Conservation (phyloP, 2,329 filamentous ascomycete genomes). For the Pyrenophora tritici-repentis region DNA sequence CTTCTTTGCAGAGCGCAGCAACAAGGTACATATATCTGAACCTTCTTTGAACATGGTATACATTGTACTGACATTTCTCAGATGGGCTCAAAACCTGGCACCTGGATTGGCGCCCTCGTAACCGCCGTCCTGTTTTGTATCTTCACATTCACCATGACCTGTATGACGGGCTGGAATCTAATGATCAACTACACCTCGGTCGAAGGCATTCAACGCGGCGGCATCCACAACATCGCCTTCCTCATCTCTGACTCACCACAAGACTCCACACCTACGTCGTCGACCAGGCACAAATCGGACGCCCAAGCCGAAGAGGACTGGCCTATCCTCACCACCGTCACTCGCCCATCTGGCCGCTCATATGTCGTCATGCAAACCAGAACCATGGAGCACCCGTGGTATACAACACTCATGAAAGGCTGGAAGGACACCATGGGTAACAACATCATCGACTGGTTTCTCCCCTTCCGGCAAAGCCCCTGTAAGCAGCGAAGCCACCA, state of each 20-base stretch:
- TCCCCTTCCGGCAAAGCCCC: constrained; percentile 76
- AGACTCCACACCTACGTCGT: constrained; percentile 9
- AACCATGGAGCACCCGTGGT: constrained; percentile 82
- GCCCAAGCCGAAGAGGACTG: constrained; percentile 21
- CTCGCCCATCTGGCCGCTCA: constrained; percentile 13
- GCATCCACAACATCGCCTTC: constrained; percentile 75
- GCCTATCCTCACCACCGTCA: constrained; percentile 9
- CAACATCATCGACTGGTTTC: constrained; percentile 73
- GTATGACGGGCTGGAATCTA: constrained; percentile 72
- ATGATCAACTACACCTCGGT: constrained; percentile 81
- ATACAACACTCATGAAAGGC: constrained; percentile 72
- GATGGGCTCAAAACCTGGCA: constrained; percentile 32
- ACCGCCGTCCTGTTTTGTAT: constrained; percentile 74
- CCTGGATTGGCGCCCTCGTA: constrained; percentile 68
- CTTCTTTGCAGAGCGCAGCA: constrained; percentile 62
- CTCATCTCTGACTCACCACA: constrained; percentile 44
- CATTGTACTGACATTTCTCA: constrained; percentile 9
- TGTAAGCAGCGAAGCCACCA: constrained; percentile 70
- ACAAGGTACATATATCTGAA: constrained; percentile 48
- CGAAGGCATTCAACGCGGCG: constrained; percentile 68
- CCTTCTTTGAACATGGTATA: too few species aligned
- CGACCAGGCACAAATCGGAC: neutral
- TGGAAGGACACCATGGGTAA: constrained; percentile 80
- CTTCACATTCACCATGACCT: constrained; percentile 79
- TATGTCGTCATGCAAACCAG: constrained; percentile 80